Conservation (phyloP, 768 basidiomycete genomes). For the Suillus ampliporus region DNA sequence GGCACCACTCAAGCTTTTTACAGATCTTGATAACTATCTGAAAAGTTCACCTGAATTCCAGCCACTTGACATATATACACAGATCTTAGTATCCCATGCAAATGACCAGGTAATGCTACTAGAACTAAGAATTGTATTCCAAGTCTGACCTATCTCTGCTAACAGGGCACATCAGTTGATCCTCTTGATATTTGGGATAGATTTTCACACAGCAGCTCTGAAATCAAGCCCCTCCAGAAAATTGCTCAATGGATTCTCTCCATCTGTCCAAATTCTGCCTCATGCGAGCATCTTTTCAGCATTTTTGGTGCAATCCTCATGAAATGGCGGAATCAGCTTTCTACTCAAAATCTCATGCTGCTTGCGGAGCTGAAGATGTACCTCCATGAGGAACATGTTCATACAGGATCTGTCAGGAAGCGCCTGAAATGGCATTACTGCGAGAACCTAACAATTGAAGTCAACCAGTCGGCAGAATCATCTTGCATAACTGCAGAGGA, state of each 20-base stretch:
- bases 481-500: too few species aligned
- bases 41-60: neutral
- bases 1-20: conserved; percentile 1
- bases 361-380: conserved; percentile 38
- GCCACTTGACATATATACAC: neutral
- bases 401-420: conserved; percentile 8
- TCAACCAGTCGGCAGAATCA: too few species aligned
- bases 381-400: conserved; percentile 31
- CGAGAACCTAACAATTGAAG: neutral
- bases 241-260: conserved; percentile 28
- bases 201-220: neutral
- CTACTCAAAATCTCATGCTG: conserved; percentile 22
- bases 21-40: neutral
- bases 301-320: conserved; percentile 36
- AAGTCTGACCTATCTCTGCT: neutral
- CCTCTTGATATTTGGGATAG: conserved; percentile 4
- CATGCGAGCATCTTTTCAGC: conserved; percentile 38
- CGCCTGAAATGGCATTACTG: conserved; percentile 13
- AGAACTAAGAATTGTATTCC: neutral
- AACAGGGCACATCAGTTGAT: conserved; percentile 1
- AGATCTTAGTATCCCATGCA: neutral
- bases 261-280: conserved; percentile 37
- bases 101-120: neutral
- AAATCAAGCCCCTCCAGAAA: neutral
- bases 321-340: conserved; percentile 30